A percentile compares a stretch with the other conserved stretches of the same genome.
phyloP scores from a whole-genome alignment of 1,284 basidiomycete genomes.

The Boletellus dicymbophilus region DNA sequence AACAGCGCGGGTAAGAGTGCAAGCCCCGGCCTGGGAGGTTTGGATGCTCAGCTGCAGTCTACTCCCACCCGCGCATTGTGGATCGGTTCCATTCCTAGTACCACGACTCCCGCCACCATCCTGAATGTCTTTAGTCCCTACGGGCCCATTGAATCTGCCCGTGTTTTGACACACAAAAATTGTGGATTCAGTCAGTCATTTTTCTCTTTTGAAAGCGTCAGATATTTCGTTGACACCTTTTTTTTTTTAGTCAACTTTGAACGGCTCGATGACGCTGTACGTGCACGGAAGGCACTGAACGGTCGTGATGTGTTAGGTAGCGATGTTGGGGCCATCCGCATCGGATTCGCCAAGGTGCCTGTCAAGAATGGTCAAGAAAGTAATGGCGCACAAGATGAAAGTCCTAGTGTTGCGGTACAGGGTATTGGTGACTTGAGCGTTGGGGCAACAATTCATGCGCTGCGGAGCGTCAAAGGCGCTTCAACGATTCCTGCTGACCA shows the following conservation, averaged over 20 bases:
- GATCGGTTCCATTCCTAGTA: conserved; percentile 95
- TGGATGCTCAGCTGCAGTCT: conserved; percentile 83
- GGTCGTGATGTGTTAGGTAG: conserved; percentile 94
- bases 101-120: conserved; percentile 91
- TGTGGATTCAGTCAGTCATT: conserved; percentile 83
- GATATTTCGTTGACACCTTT: conserved; percentile 6
- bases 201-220: background rate
- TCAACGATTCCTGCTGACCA: conserved; percentile 87
- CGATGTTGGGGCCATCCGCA: conserved; percentile 94
- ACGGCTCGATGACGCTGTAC: conserved; percentile 92
- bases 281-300: conserved; percentile 93
- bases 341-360: conserved; percentile 95
- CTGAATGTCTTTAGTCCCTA: conserved; percentile 94
- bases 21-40: conserved; percentile 55
- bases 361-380: conserved; percentile 82
- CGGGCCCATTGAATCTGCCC: conserved; percentile 94
- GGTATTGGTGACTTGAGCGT: conserved; percentile 81
- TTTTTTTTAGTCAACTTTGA: conserved; percentile 86
- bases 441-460: conserved; percentile 83
- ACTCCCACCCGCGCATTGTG: conserved; percentile 92
- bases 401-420: conserved; percentile 64
- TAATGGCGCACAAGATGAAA: conserved; percentile 59
- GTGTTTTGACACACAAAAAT: conserved; percentile 96
- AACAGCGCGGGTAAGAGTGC: conserved; percentile 52
- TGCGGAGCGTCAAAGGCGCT: conserved; percentile 84